These are phyloP conservation scores for Typha latifolia DNA, from an alignment of 176 grass and related monocot species.

Conservation along the genomic window DNA sequence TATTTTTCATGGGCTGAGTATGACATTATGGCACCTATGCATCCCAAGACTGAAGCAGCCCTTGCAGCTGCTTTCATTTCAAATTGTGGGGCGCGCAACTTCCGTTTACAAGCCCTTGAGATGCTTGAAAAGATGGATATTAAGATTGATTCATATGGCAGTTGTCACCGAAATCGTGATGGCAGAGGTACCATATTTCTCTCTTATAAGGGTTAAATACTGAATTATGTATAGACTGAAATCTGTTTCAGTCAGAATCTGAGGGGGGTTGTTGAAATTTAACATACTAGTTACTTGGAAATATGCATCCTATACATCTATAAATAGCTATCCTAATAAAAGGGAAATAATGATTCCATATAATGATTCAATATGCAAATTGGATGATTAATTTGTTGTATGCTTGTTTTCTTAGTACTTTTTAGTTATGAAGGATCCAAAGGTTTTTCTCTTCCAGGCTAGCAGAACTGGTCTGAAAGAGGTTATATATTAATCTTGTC, in stretches of 20 bases:
- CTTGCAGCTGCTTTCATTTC: conserved; percentile 96
- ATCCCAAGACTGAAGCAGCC: conserved; percentile 67
- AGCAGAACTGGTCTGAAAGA: too few relatives aligned
- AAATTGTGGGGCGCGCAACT: conserved; percentile 90
- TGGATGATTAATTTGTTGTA: too few relatives aligned
- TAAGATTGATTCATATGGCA: conserved; percentile 98
- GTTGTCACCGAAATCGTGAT: conserved; percentile 84
- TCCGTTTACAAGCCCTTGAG: conserved; percentile 84
- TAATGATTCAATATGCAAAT: too few relatives aligned
- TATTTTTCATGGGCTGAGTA: conserved; percentile 99
- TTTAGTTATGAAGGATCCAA: too few relatives aligned
- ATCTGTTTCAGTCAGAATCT: background rate
- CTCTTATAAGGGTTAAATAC: background rate
- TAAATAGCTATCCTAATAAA: too few relatives aligned
- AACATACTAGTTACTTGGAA: too few relatives aligned
- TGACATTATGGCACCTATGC: conserved; percentile 81
- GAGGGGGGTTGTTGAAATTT: too few relatives aligned
- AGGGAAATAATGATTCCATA: too few relatives aligned
- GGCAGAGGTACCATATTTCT: conserved; percentile 53
- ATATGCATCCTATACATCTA: too few relatives aligned
- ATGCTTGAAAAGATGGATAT: conserved; percentile 76
- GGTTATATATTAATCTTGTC: too few relatives aligned
- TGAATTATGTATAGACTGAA: background rate
- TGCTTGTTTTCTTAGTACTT: too few relatives aligned
- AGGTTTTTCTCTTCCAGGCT: too few relatives aligned